These are phyloP conservation scores for Cercophora newfieldiana DNA, from an alignment of 495 filamentous ascomycete species.

Conservation along the genomic window DNA sequence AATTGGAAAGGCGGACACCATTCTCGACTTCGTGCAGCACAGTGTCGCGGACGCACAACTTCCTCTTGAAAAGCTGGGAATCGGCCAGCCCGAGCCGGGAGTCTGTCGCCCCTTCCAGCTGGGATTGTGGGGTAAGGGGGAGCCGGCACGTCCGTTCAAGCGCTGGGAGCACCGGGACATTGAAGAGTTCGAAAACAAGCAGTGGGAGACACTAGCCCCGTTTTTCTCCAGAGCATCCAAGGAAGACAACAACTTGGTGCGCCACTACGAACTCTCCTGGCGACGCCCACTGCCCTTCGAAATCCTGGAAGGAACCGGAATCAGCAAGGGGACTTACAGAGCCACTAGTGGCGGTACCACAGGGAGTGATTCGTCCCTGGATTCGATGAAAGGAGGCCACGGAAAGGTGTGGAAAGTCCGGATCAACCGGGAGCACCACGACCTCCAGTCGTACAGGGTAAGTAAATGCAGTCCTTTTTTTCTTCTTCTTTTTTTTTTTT, in stretches of 20 bases:
- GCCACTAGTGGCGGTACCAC: not conserved
- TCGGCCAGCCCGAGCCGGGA: not conserved
- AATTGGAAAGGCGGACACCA: too few species aligned
- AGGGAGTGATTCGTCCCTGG: not conserved
- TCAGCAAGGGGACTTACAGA: not conserved
- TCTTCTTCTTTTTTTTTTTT: not conserved
- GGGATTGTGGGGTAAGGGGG: not conserved
- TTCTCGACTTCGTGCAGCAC: too few species aligned
- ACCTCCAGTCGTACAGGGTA: slow-evolving; percentile 1
- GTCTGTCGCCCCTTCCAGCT: not conserved
- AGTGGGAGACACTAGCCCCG: not conserved
- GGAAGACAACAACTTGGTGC: not conserved
- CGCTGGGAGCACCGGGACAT: not conserved
- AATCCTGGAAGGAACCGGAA: not conserved
- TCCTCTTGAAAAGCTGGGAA: not conserved
- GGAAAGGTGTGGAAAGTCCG: slow-evolving; percentile 1
- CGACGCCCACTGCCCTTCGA: not conserved
- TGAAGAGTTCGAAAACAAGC: not conserved
- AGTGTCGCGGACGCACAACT: not conserved
- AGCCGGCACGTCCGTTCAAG: not conserved
- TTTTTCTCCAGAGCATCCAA: not conserved
- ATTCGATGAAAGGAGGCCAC: not conserved
- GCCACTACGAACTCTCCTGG: not conserved
- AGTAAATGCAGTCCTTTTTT: not conserved
- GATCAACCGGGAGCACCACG: slow-evolving; percentile 6